phyloP scores from a whole-genome alignment of 441 rosid genomes.

The Adansonia rubrostipa region DNA sequence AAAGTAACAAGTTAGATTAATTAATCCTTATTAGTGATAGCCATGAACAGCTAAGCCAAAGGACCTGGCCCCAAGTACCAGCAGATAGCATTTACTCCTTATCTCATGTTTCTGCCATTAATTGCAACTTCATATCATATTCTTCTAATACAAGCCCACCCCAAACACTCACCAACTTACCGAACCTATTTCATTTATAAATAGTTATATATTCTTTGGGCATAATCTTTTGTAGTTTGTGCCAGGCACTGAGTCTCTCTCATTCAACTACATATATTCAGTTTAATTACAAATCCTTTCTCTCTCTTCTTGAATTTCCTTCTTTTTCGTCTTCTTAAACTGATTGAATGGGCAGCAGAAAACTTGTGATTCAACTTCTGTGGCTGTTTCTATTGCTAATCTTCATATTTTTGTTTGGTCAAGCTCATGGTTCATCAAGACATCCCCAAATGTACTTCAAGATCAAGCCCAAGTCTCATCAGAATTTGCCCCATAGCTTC shows the following conservation, averaged over 20 bases:
- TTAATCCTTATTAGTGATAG: not conserved
- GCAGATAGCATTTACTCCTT: slow-evolving; percentile 34
- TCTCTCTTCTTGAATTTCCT: not conserved
- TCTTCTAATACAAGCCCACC: slow-evolving; percentile 40
- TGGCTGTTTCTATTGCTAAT: slow-evolving; percentile 29
- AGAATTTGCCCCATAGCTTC: slow-evolving; percentile 40
- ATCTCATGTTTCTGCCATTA: slow-evolving; percentile 33
- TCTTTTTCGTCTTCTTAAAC: not conserved
- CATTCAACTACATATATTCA: not conserved
- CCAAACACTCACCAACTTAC: slow-evolving; percentile 13
- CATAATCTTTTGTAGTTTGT: slow-evolving; percentile 30
- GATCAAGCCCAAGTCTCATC: slow-evolving; percentile 26
- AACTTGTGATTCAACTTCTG: slow-evolving; percentile 18
- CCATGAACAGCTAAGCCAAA: not conserved
- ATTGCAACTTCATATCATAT: not conserved
- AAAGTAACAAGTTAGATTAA: not conserved
- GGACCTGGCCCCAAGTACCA: not conserved
- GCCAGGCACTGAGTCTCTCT: slow-evolving; percentile 1
- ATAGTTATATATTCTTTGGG: not conserved
- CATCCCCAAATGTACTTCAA: slow-evolving; percentile 28
- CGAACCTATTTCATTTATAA: slow-evolving; percentile 9
- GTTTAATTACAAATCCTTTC: slow-evolving; percentile 11
- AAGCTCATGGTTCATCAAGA: slow-evolving; percentile 29
- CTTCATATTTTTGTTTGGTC: slow-evolving; percentile 23
- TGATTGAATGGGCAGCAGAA: slow-evolving; percentile 43